Evolutionary conservation across 169 alveolate genomes (phyloP).

Genomic region (Plasmodium vivax): DNA sequence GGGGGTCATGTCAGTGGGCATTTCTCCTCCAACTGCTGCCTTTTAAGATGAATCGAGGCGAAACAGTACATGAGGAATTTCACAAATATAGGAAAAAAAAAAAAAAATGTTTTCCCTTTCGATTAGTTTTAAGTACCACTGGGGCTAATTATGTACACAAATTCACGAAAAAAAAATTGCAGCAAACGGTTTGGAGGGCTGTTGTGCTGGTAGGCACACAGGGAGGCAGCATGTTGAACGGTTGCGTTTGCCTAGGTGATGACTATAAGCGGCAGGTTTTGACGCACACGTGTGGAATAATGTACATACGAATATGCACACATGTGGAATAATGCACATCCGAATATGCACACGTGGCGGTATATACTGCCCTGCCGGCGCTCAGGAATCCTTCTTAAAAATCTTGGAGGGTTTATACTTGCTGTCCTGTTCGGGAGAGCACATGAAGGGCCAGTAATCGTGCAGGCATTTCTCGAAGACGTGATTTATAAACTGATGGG

Average conservation of each 20-base stretch:
- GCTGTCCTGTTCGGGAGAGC: slow-evolving; percentile 79
- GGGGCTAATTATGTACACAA: not conserved
- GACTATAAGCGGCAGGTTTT: not conserved
- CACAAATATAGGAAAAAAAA: not conserved
- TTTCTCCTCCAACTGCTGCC: not conserved
- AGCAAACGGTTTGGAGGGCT: not conserved
- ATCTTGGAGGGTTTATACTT: slow-evolving; percentile 79
- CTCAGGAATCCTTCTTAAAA: slow-evolving; percentile 22
- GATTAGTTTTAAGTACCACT: not conserved
- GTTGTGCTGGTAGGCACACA: not conserved
- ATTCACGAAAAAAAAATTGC: not conserved
- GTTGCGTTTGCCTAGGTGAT: not conserved
- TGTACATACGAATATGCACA: not conserved
- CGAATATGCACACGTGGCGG: not conserved
- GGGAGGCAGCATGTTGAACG: not conserved
- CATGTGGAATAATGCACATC: not conserved
- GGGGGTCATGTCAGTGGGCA: not conserved
- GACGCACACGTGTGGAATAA: not conserved
- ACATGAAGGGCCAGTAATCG: slow-evolving; percentile 82
- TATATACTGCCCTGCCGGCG: not conserved
- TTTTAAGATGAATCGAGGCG: not conserved
- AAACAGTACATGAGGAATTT: not conserved
- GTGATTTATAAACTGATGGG: slow-evolving; percentile 56
- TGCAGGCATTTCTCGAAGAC: slow-evolving; percentile 75
- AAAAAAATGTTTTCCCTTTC: not conserved